phyloP scores from a whole-genome alignment of 441 rosid genomes.

The Corymbia calophylla region DNA sequence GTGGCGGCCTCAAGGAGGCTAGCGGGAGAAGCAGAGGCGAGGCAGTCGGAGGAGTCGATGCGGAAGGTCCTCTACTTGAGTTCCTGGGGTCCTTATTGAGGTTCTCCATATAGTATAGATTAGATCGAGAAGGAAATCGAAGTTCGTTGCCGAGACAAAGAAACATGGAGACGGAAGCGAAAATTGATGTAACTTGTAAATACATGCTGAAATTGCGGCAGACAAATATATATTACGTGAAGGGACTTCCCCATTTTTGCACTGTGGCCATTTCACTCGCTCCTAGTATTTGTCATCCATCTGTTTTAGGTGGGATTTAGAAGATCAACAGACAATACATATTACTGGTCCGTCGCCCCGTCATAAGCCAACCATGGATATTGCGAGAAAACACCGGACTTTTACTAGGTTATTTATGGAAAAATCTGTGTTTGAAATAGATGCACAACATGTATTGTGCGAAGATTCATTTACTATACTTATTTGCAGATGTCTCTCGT shows the following conservation, averaged over 20 bases:
- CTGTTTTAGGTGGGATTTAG: too few relatives aligned
- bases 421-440: neutral
- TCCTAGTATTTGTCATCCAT: neutral
- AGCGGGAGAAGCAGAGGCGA: neutral
- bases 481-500: neutral
- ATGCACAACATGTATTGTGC: neutral
- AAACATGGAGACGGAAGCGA: too few relatives aligned
- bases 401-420: neutral
- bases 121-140: neutral
- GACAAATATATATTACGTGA: neutral
- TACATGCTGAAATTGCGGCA: neutral
- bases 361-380: neutral
- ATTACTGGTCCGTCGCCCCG: too few relatives aligned
- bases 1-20: neutral
- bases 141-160: too few relatives aligned
- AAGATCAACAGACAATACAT: too few relatives aligned
- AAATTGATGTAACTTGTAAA: neutral
- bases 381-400: neutral
- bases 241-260: neutral
- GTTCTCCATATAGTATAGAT: neutral
- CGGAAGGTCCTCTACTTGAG: conserved; percentile 3
- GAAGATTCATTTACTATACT: neutral
- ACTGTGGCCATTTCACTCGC: neutral
- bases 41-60: neutral
- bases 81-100: neutral